Percentiles rank a stretch among this genome's conserved stretches.
Conservation (phyloP, 2,329 filamentous ascomycete species). For the Fusarium sp. region DNA sequence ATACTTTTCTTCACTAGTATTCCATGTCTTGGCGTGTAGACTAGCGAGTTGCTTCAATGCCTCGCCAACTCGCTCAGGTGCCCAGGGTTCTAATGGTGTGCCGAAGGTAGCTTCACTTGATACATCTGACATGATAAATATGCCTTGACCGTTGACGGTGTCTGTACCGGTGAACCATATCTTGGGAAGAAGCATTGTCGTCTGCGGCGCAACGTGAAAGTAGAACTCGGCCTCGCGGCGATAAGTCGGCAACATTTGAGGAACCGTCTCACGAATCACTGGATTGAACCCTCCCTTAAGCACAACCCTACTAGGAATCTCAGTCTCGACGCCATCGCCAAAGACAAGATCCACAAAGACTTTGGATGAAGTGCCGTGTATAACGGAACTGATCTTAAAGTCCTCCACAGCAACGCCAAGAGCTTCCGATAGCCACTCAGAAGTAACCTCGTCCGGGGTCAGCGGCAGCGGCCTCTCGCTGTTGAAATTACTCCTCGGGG, state of each 20-base stretch:
- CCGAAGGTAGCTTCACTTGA: neutral
- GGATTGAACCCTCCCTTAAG: neutral
- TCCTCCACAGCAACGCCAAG: neutral
- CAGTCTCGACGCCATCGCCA: neutral
- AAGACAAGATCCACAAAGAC: neutral
- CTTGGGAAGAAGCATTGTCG: neutral
- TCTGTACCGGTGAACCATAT: neutral
- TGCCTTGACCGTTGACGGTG: neutral
- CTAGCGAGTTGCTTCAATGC: neutral
- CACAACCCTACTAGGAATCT: neutral
- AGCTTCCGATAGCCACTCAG: neutral
- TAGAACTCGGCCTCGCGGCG: conserved; percentile 1
- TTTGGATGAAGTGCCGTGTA: conserved; percentile 1
- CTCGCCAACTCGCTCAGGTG: neutral
- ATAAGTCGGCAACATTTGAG: neutral
- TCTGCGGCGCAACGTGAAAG: neutral
- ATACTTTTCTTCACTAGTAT: neutral
- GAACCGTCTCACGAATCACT: neutral
- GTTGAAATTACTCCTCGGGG: neutral
- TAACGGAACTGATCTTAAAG: neutral
- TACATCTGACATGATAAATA: neutral
- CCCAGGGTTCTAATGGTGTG: neutral
- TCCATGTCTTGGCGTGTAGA: neutral
- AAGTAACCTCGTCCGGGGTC: neutral
- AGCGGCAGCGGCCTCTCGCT: neutral